Evolutionary conservation across 148 eudicot genomes (phyloP).

Genomic region (Pharnaceum exiguum): DNA sequence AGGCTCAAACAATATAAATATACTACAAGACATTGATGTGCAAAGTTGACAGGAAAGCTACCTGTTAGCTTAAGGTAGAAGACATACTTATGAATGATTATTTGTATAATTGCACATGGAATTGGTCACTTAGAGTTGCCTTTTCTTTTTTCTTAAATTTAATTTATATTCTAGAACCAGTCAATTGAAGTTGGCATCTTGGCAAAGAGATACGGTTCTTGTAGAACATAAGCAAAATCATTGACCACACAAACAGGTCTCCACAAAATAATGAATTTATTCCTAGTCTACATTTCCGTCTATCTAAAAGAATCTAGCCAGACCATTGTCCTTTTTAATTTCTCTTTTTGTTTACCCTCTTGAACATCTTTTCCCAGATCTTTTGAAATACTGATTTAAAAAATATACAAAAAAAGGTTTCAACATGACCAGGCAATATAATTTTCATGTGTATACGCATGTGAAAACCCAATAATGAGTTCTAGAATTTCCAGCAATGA

Average conservation of each 20-base stretch:
- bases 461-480: too few relatives aligned
- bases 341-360: too few relatives aligned
- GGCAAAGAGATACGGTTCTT: neutral
- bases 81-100: neutral
- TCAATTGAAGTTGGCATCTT: conserved; percentile 24
- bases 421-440: neutral
- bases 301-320: conserved; percentile 5
- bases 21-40: conserved; percentile 4
- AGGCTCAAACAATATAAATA: neutral
- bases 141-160: too few relatives aligned
- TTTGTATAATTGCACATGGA: conserved; percentile 2
- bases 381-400: too few relatives aligned
- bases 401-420: neutral
- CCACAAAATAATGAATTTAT: conserved; percentile 14
- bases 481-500: neutral
- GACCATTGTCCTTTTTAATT: neutral
- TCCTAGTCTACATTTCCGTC: conserved; percentile 13
- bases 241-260: conserved; percentile 23
- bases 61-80: neutral
- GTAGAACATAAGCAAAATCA: neutral
- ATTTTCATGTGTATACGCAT: too few relatives aligned
- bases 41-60: conserved; percentile 3
- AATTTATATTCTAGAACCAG: too few relatives aligned
- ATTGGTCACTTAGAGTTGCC: conserved; percentile 23
- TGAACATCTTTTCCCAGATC: too few relatives aligned